phyloP scores from a whole-genome alignment of 805 yeast species.

The Grigorovia yakushimaensis region DNA sequence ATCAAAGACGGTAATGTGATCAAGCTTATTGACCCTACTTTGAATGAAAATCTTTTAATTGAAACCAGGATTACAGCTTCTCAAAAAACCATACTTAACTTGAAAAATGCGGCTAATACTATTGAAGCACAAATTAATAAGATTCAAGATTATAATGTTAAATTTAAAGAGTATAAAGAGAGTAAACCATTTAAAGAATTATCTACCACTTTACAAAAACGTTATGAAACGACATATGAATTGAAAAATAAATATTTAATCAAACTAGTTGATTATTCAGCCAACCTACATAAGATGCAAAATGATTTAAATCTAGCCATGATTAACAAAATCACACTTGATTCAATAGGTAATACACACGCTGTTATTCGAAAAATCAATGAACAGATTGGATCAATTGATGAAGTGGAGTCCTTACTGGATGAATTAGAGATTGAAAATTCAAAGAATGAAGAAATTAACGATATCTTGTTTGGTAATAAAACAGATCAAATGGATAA shows the following conservation, averaged over 20 bases:
- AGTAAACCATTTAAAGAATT: constrained; percentile 15
- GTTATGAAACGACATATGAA: constrained; percentile 28
- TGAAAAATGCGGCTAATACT: constrained; percentile 22
- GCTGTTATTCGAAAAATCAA: constrained; percentile 32
- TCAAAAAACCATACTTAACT: constrained; percentile 27
- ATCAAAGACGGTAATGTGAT: constrained; percentile 9
- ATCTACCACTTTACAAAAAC: constrained; percentile 24
- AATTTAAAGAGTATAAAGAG: constrained; percentile 12
- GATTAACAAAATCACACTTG: constrained; percentile 32
- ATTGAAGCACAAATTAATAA: constrained; percentile 15
- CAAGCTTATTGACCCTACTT: constrained; percentile 13
- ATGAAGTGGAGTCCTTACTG: constrained; percentile 33
- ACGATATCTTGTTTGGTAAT: constrained; percentile 16
- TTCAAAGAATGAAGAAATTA: constrained; percentile 32
- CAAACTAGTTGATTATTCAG: constrained; percentile 26
- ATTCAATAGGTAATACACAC: constrained; percentile 31
- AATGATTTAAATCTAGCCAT: constrained; percentile 36
- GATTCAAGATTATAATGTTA: constrained; percentile 13
- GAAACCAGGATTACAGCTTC: constrained; percentile 22
- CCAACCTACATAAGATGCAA: constrained; percentile 32
- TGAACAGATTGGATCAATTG: constrained; percentile 34
- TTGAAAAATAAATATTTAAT: constrained; percentile 29
- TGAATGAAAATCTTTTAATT: constrained; percentile 12
- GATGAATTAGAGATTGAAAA: constrained; percentile 33
- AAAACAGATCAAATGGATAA: constrained; percentile 24